Base-by-base conservation (phyloP, 768 basidiomycete genomes). In the Porphyrellus cyaneotinctus region DNA sequence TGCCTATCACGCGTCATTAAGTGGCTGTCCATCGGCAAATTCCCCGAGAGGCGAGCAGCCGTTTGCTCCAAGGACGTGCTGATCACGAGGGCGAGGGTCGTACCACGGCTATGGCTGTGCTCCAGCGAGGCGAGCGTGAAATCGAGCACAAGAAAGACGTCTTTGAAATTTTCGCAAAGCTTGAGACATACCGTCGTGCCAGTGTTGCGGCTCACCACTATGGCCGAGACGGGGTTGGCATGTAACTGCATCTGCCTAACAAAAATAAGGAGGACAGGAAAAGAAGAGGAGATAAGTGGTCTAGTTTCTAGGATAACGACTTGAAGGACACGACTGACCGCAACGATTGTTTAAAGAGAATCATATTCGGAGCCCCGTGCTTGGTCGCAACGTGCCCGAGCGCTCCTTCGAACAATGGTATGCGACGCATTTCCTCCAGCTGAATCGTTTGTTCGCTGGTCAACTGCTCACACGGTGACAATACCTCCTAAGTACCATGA, bases 61-160 rank as follows among this genome's bases (percentile, higher is more conserved):
- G 77, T 70, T 5, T 66, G 68, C 20, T 75, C 72, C n/a, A 79
- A 42, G 5, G 76, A 80, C 0, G 73, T 68, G 59, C 67, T 78
- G 54, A 85, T 64, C 35, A 79, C 76, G 55, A 85, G 77, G 0
- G 78, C 78, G 18, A 80, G 77, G 13, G 78, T 78, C 32, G 72
- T 52, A 7, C 32, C 37, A 2, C 17, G 35, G 4, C 20, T 9
- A 12, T 35, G 42, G 0, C 78, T 74, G 55, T 81, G 73, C 36
- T 68, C 70, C 0, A 75, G 22, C 5, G 30, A 72, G 4, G 78
- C 72, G 10, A 78, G 74, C 57, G 79, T 78, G 14, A 84, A 81
- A 63, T 87, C 85, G 59, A 87, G 85, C 23, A 84, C 70, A 17
- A 80, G 68, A 62, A 81, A 86, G 38, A 83, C 60, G 37, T 72